Evolutionary conservation across 192 early-diverging fungal genomes (phyloP), one percentile per base, ranked within the genome.

Genomic region (Dispira simplex): DNA sequence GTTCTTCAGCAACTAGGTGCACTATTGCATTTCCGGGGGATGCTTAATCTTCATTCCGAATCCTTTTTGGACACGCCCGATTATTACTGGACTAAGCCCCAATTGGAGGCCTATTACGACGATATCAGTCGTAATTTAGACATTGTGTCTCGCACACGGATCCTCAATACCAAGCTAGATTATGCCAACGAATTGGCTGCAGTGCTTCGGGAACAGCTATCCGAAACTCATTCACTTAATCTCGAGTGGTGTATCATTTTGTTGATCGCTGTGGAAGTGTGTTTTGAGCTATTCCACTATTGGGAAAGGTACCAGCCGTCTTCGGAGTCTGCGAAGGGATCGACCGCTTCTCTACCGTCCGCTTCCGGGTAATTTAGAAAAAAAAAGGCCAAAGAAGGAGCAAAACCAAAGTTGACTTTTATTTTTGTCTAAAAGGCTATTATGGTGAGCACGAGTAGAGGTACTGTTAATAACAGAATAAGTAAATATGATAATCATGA

Each of bases 111-210:
- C 9, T 72, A 56, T 44, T 84, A 83, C 68, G 66, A 71, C 25
- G 44, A 63, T 10, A 72, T 80, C 12, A 71, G 69, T 13, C 64
- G 74, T 13, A 81, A 81, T 56, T 68, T 84, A 20, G 82, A 84
- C 65, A 72, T 84, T 12, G 64, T 70, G n/a, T 66, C 78, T 0
- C 67, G 82, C 21, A 84, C 83, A 45, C 68, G 67, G 39, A 65
- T 83, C 25, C 78, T 80, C 53, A 84, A 84, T 70, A 78, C 81
- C 65, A 84, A 84, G 67, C 71, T 84, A n/a, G 82, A 84, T 59
- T 84, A 84, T 63, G 82, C 82, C 26, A 83, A 83, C 68, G 82
- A 84, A 65, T 63, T 84, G 11, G 73, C 79, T 2, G 73, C 77
- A 44, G 71, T 82, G 11, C 58, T 84, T 18, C 46, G 73, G 52